phyloP scores from a whole-genome alignment of 2,329 filamentous ascomycete species.

The Colletotrichum sp. region DNA sequence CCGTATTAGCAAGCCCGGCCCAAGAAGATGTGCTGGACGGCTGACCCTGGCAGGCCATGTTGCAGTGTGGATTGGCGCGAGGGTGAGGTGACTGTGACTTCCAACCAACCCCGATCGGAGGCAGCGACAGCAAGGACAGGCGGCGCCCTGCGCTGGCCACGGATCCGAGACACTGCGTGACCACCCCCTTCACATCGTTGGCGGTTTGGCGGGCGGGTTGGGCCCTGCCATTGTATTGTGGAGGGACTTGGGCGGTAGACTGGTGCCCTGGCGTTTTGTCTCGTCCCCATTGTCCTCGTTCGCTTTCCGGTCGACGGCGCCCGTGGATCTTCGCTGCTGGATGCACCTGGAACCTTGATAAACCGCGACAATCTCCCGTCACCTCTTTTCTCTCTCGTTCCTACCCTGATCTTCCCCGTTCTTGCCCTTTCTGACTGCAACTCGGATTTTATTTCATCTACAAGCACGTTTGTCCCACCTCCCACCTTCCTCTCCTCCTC shows the following conservation, averaged over 20 bases:
- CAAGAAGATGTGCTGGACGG: conserved; percentile 19
- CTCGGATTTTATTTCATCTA: not conserved
- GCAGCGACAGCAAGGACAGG: conserved; percentile 4
- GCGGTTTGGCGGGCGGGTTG: not conserved
- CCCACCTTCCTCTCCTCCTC: not conserved
- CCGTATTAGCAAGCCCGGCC: not conserved
- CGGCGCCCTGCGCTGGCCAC: conserved; percentile 16
- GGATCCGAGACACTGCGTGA: conserved; percentile 22
- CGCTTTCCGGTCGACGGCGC: not conserved
- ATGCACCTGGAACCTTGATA: conserved; percentile 15
- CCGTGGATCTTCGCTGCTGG: not conserved
- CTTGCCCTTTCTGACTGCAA: not conserved
- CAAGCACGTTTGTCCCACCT: not conserved
- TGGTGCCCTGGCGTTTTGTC: not conserved
- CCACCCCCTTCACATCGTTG: not conserved
- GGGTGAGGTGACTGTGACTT: not conserved
- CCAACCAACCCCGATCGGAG: not conserved
- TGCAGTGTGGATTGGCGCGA: not conserved
- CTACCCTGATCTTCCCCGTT: not conserved
- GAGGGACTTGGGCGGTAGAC: not conserved
- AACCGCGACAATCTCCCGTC: conserved; percentile 1
- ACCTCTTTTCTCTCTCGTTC: not conserved
- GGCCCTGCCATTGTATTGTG: not conserved
- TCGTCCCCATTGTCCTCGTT: not conserved
- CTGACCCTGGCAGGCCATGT: not conserved